Percentiles rank a stretch among this genome's conserved stretches.
phyloP scores from a whole-genome alignment of 805 yeast species.

The Metschnikowia baotianmanensis region DNA sequence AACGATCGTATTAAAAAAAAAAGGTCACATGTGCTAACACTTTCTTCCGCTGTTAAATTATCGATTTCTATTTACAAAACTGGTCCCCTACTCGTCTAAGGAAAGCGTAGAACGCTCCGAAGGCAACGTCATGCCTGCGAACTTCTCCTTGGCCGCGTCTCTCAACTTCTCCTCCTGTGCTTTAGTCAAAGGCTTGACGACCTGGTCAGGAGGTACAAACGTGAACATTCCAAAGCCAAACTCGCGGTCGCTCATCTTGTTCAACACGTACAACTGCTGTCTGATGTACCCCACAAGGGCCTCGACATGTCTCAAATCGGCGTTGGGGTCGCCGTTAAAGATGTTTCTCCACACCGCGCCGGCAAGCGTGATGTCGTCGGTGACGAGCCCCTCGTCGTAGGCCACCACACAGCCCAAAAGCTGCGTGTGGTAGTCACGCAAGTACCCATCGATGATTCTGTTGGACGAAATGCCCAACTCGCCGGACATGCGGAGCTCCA shows the following conservation, averaged over 20 bases:
- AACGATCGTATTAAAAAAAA: no score
- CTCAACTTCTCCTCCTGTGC: slow-evolving; percentile 60
- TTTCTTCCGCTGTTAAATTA: no score
- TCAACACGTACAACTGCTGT: slow-evolving; percentile 83
- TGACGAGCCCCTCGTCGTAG: slow-evolving; percentile 86
- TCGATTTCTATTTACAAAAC: slow-evolving; percentile 7
- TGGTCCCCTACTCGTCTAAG: slow-evolving; percentile 38
- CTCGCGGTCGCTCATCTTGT: slow-evolving; percentile 83
- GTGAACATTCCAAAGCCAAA: slow-evolving; percentile 88
- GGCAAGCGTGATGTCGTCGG: slow-evolving; percentile 76
- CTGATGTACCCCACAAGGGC: slow-evolving; percentile 88
- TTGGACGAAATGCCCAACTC: slow-evolving; percentile 84
- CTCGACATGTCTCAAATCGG: slow-evolving; percentile 81
- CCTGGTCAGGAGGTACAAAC: slow-evolving; percentile 79
- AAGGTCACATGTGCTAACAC: no score
- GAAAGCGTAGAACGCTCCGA: slow-evolving; percentile 51
- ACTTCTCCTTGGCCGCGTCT: slow-evolving; percentile 49
- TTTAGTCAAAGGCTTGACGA: slow-evolving; percentile 67
- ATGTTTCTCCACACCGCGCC: slow-evolving; percentile 87
- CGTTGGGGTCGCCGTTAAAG: slow-evolving; percentile 78
- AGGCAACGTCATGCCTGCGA: slow-evolving; percentile 54
- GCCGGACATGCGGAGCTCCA: slow-evolving; percentile 79
- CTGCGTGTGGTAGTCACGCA: slow-evolving; percentile 88
- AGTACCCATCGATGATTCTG: slow-evolving; percentile 77
- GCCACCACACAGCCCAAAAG: slow-evolving; percentile 85